Evolutionary conservation across 495 filamentous ascomycete genomes (phyloP).

Genomic region (Penicillium silybi): DNA sequence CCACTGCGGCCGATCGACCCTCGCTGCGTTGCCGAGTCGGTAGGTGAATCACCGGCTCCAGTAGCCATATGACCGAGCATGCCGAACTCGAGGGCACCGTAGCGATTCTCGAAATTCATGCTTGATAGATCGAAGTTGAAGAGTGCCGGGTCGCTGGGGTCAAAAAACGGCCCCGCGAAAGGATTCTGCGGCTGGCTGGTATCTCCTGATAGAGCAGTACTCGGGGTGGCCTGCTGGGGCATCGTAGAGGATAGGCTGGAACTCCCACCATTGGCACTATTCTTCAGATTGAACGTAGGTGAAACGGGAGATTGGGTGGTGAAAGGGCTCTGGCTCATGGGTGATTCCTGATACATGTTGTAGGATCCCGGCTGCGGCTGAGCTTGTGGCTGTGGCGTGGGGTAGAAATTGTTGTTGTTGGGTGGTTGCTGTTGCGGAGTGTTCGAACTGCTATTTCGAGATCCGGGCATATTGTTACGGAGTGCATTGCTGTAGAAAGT

Average conservation of each 20-base stretch:
- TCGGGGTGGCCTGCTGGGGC: slow-evolving; percentile 34
- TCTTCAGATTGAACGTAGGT: slow-evolving; percentile 56
- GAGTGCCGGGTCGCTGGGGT: slow-evolving; percentile 82
- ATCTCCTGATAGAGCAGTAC: slow-evolving; percentile 29
- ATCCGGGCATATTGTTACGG: slow-evolving; percentile 27
- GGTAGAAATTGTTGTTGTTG: slow-evolving; percentile 28
- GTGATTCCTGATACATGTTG: slow-evolving; percentile 38
- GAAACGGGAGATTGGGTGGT: slow-evolving; percentile 67
- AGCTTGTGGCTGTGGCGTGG: slow-evolving; percentile 30
- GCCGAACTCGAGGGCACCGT: slow-evolving; percentile 87
- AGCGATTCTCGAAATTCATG: slow-evolving; percentile 92
- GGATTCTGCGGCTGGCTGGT: slow-evolving; percentile 37
- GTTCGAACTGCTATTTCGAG: slow-evolving; percentile 30
- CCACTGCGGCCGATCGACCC: slow-evolving; percentile 47
- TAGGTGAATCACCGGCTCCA: slow-evolving; percentile 73
- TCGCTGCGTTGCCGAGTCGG: slow-evolving; percentile 53
- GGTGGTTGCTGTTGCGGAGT: slow-evolving; percentile 8
- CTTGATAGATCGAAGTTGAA: slow-evolving; percentile 94
- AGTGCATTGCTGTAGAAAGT: slow-evolving; percentile 37
- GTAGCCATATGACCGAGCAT: slow-evolving; percentile 94
- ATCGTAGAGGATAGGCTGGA: slow-evolving; percentile 34
- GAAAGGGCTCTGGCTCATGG: slow-evolving; percentile 49
- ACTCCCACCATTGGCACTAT: slow-evolving; percentile 35
- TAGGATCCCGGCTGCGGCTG: slow-evolving; percentile 30
- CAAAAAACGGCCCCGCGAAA: slow-evolving; percentile 65